Conservation (phyloP, 208 protist species). For the Leishmania martiniquensis region DNA sequence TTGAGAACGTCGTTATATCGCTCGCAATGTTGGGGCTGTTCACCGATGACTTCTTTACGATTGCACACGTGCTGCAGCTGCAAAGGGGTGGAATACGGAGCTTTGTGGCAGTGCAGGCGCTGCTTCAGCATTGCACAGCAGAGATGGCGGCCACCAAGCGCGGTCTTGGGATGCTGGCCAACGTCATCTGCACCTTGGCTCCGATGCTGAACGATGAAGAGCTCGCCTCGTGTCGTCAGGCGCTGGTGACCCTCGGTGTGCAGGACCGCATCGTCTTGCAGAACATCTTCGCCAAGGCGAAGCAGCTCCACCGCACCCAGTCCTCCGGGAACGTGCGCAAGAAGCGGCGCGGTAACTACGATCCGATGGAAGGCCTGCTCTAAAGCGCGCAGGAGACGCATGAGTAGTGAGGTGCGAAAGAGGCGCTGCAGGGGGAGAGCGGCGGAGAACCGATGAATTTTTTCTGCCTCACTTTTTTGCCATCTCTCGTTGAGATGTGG, state of each 20-base stretch:
- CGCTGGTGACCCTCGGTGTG: constrained; percentile 36
- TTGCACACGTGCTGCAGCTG: constrained; percentile 48
- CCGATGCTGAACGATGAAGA: constrained; percentile 67
- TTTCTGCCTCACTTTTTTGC: not conserved
- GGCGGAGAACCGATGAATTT: not conserved
- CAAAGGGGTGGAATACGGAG: constrained; percentile 72
- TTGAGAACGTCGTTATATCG: constrained; percentile 67
- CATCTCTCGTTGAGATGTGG: not conserved
- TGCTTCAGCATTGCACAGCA: constrained; percentile 49
- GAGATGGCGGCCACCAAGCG: constrained; percentile 42
- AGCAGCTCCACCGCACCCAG: constrained; percentile 14
- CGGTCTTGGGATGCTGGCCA: constrained; percentile 46
- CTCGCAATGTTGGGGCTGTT: constrained; percentile 66
- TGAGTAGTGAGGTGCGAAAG: too few relatives aligned
- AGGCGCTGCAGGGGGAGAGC: not conserved
- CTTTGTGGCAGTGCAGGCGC: constrained; percentile 34
- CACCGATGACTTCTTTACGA: constrained; percentile 81
- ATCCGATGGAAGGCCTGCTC: constrained; percentile 39
- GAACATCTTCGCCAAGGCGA: constrained; percentile 28
- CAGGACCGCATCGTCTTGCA: constrained; percentile 16
- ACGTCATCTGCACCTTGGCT: constrained; percentile 48
- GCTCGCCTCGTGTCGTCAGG: constrained; percentile 37
- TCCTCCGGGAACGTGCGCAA: not conserved
- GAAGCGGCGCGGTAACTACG: constrained; percentile 22
- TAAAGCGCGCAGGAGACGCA: not conserved